Evolutionary conservation across 768 basidiomycete species (phyloP).

Genomic region (Tricholoma hemisulphureum): DNA sequence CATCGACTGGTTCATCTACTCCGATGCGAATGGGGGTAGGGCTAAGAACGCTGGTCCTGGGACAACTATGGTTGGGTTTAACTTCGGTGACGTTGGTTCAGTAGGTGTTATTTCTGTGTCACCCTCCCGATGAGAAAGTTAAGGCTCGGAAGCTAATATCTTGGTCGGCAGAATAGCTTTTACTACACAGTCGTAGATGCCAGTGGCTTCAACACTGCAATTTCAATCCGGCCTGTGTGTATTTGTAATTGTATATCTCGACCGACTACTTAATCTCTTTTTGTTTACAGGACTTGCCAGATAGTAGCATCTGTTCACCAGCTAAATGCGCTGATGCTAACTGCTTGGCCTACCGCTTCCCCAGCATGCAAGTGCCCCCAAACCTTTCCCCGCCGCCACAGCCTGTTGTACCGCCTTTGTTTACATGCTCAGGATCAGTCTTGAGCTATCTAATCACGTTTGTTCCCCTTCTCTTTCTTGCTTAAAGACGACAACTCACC

Average conservation of each 20-base stretch:
- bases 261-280: slow-evolving; percentile 16
- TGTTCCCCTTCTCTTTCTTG: neutral
- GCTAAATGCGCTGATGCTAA: too few relatives aligned
- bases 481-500: slow-evolving; percentile 21
- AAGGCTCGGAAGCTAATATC: neutral
- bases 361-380: too few relatives aligned
- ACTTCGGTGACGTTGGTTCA: neutral
- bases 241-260: too few relatives aligned
- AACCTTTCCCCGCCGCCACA: too few relatives aligned
- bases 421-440: too few relatives aligned
- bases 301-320: neutral
- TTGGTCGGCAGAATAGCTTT: slow-evolving; percentile 12
- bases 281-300: neutral
- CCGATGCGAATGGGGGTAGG: slow-evolving; percentile 27
- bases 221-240: slow-evolving; percentile 27
- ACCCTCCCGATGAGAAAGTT: neutral
- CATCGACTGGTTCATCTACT: slow-evolving; percentile 28
- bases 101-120: neutral
- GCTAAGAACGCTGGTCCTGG: slow-evolving; percentile 19
- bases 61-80: slow-evolving; percentile 26
- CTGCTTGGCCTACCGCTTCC: too few relatives aligned
- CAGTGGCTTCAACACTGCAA: slow-evolving; percentile 31
- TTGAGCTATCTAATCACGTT: neutral
- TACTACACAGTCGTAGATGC: slow-evolving; percentile 33
- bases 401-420: too few relatives aligned